Evolutionary conservation across 345 rosid species (phyloP).

Genomic region (Citrus mangshanensis): DNA sequence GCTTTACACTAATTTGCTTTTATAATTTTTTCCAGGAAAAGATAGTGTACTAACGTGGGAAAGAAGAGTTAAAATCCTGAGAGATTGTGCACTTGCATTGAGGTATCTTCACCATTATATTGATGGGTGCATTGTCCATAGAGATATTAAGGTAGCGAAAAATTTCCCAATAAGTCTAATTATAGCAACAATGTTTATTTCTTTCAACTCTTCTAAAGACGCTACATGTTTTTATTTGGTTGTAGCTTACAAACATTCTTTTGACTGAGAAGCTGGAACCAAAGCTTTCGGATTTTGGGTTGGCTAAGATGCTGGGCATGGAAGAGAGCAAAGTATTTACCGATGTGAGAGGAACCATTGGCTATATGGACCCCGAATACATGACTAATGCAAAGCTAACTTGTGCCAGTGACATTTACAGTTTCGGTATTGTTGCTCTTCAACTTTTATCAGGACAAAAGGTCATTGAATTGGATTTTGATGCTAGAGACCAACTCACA

Average conservation of each 20-base stretch:
- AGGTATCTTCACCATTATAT: slow-evolving; percentile 53
- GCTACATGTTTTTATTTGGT: background rate
- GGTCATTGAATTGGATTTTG: slow-evolving; percentile 57
- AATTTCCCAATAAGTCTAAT: no score
- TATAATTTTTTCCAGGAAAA: slow-evolving; percentile 35
- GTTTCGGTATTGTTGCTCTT: slow-evolving; percentile 63
- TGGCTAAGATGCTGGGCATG: slow-evolving; percentile 64
- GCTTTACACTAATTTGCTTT: background rate
- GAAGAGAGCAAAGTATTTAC: slow-evolving; percentile 75
- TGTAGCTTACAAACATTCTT: slow-evolving; percentile 68
- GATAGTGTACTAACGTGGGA: slow-evolving; percentile 48
- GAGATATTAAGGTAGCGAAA: slow-evolving; percentile 58
- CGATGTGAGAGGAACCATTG: slow-evolving; percentile 74
- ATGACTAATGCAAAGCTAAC: slow-evolving; percentile 68
- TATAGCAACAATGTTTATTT: no score
- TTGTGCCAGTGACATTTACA: slow-evolving; percentile 60
- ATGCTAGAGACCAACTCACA: slow-evolving; percentile 64
- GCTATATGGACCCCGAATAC: slow-evolving; percentile 76
- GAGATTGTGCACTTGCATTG: slow-evolving; percentile 51
- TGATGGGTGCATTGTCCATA: slow-evolving; percentile 69
- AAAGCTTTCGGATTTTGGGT: slow-evolving; percentile 63
- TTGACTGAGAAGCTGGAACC: slow-evolving; percentile 55
- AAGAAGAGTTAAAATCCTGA: slow-evolving; percentile 52
- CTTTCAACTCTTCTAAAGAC: background rate
- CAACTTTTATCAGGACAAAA: slow-evolving; percentile 65